Percentiles rank a stretch among this genome's conserved stretches.
phyloP scores from a whole-genome alignment of 129 eudicot species.

The Centella asiatica region DNA sequence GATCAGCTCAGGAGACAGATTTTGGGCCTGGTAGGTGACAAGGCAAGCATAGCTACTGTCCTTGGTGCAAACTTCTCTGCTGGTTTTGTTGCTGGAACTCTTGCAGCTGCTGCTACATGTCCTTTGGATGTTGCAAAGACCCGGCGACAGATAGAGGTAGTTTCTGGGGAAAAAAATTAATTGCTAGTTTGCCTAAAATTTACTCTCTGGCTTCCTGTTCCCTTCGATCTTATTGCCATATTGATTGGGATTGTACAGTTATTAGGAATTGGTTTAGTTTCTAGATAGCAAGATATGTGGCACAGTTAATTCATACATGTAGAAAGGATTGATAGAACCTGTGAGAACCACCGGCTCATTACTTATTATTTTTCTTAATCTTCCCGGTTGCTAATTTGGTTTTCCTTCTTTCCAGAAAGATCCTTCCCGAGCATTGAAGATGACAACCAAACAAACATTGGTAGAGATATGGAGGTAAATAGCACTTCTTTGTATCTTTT shows the following conservation, averaged over 20 bases:
- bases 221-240: neutral
- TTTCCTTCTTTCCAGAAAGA: conserved; percentile 51
- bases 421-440: conserved; percentile 42
- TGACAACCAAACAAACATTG: conserved; percentile 73
- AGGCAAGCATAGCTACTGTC: conserved; percentile 28
- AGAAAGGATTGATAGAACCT: neutral
- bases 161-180: neutral
- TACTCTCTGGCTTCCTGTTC: neutral
- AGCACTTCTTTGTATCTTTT: neutral
- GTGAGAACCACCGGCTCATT: neutral
- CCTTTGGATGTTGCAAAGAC: conserved; percentile 96
- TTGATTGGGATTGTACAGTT: no score
- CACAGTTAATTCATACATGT: neutral
- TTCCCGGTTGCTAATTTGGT: conserved; percentile 3
- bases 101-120: conserved; percentile 79
- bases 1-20: conserved; percentile 55
- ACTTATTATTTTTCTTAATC: neutral
- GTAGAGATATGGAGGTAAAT: conserved; percentile 69
- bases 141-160: conserved; percentile 84
- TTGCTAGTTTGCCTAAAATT: neutral
- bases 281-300: neutral
- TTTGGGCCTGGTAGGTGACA: conserved; percentile 36
- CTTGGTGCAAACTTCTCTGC: conserved; percentile 81
- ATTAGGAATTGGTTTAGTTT: neutral
- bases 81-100: conserved; percentile 82